Base-by-base conservation (phyloP, 371 early-diverging fungal species). In the Mucor velutinosus region DNA sequence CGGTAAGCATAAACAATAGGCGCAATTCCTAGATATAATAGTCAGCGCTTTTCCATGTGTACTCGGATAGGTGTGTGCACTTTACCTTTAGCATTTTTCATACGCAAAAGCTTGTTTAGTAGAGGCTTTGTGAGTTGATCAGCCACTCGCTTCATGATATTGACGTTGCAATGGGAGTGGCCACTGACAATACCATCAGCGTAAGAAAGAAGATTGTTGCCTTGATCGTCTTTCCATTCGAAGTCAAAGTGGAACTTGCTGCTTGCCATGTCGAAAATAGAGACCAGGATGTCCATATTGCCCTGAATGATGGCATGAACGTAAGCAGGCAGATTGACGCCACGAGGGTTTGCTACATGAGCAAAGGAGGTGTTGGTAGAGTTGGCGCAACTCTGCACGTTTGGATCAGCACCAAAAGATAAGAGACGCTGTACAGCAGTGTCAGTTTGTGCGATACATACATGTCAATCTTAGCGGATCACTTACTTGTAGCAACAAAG, bases 291-390 rank as follows among this genome's bases (percentile, higher is more conserved):
- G 0, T 66, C 64, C 3, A 72, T 7, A 43, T 79, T 69, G 60
- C 85, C 82, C 33, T 67, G 47, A 12, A 76, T 41, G 17, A 82
- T 68, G 19, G 85, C 83, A 32, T 79, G 78, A 73, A 87, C 67
- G 7, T 86, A 32, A 1, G 81, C 72, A 27, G 87, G 83, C 14
- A 77, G 19, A 7, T 62, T 64, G 1, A 72, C 64, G 7, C 70
- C 14, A 6, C 58, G 33, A 4, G 60, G 55, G 10, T 71, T 66
- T 19, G 57, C 15, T 17, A 29, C 32, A 14, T 56, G 32, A 19
- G 35, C 33, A 12, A 57, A 11, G 32, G 23, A 25, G 1, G 41
- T 11, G 7, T 4, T 41, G 7, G 17, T n/a, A 0, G 53, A 0
- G 14, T 37, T 30, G 32, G 51, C 60, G 14, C 77, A 80, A 21